Evolutionary conservation across 768 basidiomycete genomes (phyloP), one percentile per base, ranked within the genome.

Genomic region (Serendipita indica): DNA sequence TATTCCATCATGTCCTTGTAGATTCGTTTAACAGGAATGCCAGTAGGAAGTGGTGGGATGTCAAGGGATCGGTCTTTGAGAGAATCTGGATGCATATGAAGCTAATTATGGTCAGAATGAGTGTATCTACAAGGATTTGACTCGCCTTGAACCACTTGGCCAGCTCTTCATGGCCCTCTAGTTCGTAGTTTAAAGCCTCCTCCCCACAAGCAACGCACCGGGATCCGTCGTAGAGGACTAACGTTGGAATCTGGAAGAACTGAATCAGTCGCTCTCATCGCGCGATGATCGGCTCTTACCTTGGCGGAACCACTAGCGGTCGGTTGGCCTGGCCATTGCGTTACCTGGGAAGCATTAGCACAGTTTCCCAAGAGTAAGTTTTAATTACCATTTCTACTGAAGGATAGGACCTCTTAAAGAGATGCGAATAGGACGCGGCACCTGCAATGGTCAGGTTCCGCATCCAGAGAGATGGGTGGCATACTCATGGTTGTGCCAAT

Each of bases 121-220:
- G 6, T 14, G 6, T 12, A 7, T 10, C 14, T 20, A 4, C 0
- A 33, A 14, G 7, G 14, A 14, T 3, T 30, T 27, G 3, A 7
- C 22, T 49, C 3, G 25, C 45, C 46, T 60, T 60, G 33, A 60
- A 60, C 59, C 59, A 60, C 37, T 49, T 20, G 7, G 59, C 59
- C 16, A 60, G 30, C 10, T 54, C 49, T n/a, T 54, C 20, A 1
- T 49, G 22, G 16, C 34, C 33, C 16, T 54, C 45, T 4, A 16
- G 28, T 1, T 33, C 52, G 20, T 52, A 52, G 10, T 60, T 46
- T 14, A 60, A 32, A 14, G 59, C 59, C 10, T 60, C 59, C 2
- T 43, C 59, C 13, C 59, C 59, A 49, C 13, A 52, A 5, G 59
- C 43, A 7, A 52, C 18, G 12, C 20, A 18, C 13, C 18, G 7